phyloP scores from a whole-genome alignment of 2,329 filamentous ascomycete species.

The Claviceps africana region DNA sequence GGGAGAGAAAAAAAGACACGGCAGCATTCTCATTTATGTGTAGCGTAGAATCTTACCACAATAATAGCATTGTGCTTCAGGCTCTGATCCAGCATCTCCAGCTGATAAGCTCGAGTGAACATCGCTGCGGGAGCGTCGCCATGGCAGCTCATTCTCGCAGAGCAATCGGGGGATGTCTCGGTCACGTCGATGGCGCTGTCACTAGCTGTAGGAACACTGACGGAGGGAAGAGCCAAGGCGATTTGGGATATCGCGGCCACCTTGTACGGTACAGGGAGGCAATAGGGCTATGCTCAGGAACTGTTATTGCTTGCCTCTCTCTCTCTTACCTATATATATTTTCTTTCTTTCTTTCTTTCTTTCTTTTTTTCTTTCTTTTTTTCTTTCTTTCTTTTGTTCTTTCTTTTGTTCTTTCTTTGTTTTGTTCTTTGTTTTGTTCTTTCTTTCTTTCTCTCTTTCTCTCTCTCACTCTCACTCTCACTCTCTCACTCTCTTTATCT shows the following conservation, averaged over 20 bases:
- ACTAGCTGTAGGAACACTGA: not conserved
- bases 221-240: constrained; percentile 2
- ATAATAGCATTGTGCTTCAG: constrained; percentile 58
- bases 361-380: too few relatives aligned
- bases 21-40: not conserved
- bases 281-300: not conserved
- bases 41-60: constrained; percentile 32
- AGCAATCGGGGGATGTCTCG: constrained; percentile 1
- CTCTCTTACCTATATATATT: too few relatives aligned
- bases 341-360: too few relatives aligned
- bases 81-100: constrained; percentile 62
- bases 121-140: constrained; percentile 15
- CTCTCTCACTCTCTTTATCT: too few relatives aligned
- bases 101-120: constrained; percentile 49
- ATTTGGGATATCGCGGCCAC: constrained; percentile 1
- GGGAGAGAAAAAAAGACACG: not conserved
- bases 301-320: not conserved
- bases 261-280: not conserved
- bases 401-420: too few relatives aligned
- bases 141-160: not conserved
- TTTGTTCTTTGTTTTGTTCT: too few relatives aligned
- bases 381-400: too few relatives aligned
- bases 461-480: too few relatives aligned
- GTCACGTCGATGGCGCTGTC: constrained; percentile 4
- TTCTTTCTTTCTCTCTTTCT: too few relatives aligned